Percentiles rank a stretch among this genome's conserved stretches.
Evolutionary conservation across 1,139 yeast species (phyloP).

Genomic region (Blastobotrys indianensis): DNA sequence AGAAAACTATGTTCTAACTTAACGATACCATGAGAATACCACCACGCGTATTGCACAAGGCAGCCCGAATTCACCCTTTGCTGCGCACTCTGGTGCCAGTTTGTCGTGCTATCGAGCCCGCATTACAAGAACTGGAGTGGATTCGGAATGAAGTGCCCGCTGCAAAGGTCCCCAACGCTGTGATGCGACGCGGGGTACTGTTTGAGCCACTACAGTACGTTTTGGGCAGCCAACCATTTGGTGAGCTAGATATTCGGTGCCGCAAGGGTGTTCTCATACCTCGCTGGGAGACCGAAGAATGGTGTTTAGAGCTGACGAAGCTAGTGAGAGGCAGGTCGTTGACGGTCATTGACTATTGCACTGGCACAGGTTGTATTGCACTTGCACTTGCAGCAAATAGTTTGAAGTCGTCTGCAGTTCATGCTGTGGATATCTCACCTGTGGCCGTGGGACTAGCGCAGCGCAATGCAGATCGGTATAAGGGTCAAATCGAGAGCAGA

Average conservation of each 20-base stretch:
- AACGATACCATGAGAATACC: constrained; percentile 3
- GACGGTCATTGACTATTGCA: constrained; percentile 63
- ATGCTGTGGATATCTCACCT: constrained; percentile 57
- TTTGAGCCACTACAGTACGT: constrained; percentile 76
- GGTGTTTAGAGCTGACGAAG: constrained; percentile 48
- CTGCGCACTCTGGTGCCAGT: constrained; percentile 25
- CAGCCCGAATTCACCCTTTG: constrained; percentile 14
- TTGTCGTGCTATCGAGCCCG: constrained; percentile 21
- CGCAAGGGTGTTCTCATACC: constrained; percentile 72
- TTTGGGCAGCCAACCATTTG: constrained; percentile 84
- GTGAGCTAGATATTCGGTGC: constrained; percentile 55
- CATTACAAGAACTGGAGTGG: constrained; percentile 48
- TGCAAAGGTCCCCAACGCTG: constrained; percentile 20
- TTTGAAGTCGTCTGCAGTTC: constrained; percentile 25
- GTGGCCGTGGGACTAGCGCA: constrained; percentile 48
- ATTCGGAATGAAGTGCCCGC: constrained; percentile 31
- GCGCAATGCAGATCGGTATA: constrained; percentile 37
- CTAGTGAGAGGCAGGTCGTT: constrained; percentile 11
- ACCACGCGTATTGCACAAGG: background rate
- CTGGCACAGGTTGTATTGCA: constrained; percentile 89
- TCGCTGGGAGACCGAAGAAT: constrained; percentile 93
- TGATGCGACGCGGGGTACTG: constrained; percentile 26
- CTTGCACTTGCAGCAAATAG: constrained; percentile 37
- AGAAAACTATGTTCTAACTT: background rate
- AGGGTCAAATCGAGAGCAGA: background rate